Percentiles rank a stretch among this genome's conserved stretches.
Evolutionary conservation across 2,329 filamentous ascomycete genomes (phyloP).

Genomic region (Hymenoscyphus fructigenus): DNA sequence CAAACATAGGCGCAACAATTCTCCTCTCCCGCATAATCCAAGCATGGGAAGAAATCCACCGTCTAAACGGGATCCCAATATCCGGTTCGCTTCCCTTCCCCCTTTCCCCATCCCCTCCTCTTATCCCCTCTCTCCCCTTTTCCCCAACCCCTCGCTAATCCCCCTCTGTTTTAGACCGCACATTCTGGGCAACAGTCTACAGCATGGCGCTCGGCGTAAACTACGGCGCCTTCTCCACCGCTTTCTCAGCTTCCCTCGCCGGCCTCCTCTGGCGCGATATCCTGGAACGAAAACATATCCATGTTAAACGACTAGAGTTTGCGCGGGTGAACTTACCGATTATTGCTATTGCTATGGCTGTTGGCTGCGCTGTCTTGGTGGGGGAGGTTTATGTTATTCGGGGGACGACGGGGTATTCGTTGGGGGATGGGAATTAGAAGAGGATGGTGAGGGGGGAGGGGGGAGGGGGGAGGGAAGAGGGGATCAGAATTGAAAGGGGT

Average conservation of each 20-base stretch:
- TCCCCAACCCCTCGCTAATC: too few relatives aligned
- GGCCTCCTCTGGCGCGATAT: slow-evolving; percentile 74
- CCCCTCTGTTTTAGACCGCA: slow-evolving; percentile 46
- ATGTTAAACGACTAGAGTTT: slow-evolving; percentile 63
- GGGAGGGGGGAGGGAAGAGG: too few relatives aligned
- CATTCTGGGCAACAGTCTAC: slow-evolving; percentile 73
- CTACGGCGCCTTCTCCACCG: slow-evolving; percentile 71
- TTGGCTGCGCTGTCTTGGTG: slow-evolving; percentile 60
- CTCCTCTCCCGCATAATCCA: slow-evolving; percentile 70
- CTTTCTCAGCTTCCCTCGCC: slow-evolving; percentile 70
- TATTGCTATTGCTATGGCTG: slow-evolving; percentile 65
- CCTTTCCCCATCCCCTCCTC: neutral
- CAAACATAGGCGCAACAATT: slow-evolving; percentile 75
- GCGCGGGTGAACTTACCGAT: slow-evolving; percentile 69
- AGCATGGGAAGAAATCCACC: slow-evolving; percentile 63
- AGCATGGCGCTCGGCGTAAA: slow-evolving; percentile 74
- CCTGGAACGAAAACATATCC: slow-evolving; percentile 65
- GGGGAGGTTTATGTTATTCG: slow-evolving; percentile 63
- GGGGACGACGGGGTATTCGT: slow-evolving; percentile 9
- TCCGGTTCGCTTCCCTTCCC: slow-evolving; percentile 29
- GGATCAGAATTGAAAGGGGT: too few relatives aligned
- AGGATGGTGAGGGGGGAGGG: too few relatives aligned
- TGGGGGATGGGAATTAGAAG: too few relatives aligned
- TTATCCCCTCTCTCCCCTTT: neutral
- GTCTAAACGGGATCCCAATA: slow-evolving; percentile 47